Evolutionary conservation across 495 filamentous ascomycete species (phyloP), one percentile per base, ranked within the genome.

Genomic region (Podospora conica): DNA sequence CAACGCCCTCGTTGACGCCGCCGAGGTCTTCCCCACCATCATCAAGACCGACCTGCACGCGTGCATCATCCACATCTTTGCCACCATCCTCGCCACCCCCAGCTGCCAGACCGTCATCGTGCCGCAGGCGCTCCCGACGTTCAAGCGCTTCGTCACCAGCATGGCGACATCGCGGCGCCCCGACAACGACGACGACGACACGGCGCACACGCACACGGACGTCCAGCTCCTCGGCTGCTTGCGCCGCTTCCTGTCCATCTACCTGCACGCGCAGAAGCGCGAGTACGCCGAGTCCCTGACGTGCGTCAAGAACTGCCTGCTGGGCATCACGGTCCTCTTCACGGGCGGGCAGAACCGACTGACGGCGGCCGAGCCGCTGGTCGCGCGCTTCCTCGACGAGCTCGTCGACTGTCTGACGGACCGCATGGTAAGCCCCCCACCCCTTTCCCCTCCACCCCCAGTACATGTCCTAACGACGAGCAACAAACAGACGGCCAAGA

Each of bases 31-130:
- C 78, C 95, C 95, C 0, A 87, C 90, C 0, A 91, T 99, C 68
- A 99, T 99, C 78, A 92, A 93, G 75, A 92, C 92, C 58, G 95
- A 99, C 75, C 84, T 99, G 10, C 92, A 99, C 74, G 94, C 95
- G 55, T 97, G 93, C 73, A 96, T 98, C 69, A 82, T 98, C 33
- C 94, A 99, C 77, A 96, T 98, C 24, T 98, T 98, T 74, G 89
- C 89, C 54, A 96, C 91, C 5, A 96, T 97, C 58, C 88, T 99
- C 6, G 89, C 90, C 15, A 97, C 92, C 0, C 87, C 90, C 1
- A 81, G 88, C 25, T 97, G 93, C 72, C 96, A 98, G 78, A 84
- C 88, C 15, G 83, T 90, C 22, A 90, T 97, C 53, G 91, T 97
- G 2, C 93, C 96, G 1, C 92, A 96, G 76, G 87, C 93, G 7